Evolutionary conservation across 2,329 filamentous ascomycete genomes (phyloP).

Genomic region (Trichoderma polysporum): DNA sequence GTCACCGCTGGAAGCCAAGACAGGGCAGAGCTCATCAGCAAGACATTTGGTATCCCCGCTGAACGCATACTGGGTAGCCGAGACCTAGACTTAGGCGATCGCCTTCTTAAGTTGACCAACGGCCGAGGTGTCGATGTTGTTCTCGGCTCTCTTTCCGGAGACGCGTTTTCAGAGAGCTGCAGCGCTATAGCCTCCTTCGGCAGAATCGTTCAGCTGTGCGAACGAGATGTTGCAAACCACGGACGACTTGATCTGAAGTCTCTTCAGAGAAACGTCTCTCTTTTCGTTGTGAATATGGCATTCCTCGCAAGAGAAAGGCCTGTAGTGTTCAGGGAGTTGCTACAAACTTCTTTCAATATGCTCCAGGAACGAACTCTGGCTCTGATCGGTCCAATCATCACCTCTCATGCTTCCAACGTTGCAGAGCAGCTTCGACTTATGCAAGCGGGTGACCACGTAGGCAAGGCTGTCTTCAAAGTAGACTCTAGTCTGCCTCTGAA

Average conservation of each 20-base stretch:
- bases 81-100: constrained; percentile 27
- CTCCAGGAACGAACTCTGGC: background rate
- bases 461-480: constrained; percentile 9
- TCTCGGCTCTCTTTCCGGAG: constrained; percentile 31
- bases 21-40: constrained; percentile 30
- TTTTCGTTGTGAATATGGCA: constrained; percentile 14
- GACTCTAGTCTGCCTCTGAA: constrained; percentile 15
- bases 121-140: constrained; percentile 31
- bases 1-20: constrained; percentile 30
- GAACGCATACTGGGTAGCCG: constrained; percentile 32
- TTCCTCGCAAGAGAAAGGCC: constrained; percentile 16
- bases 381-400: constrained; percentile 3
- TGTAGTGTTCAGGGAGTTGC: background rate
- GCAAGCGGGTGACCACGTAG: constrained; percentile 7
- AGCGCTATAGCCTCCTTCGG: constrained; percentile 13
- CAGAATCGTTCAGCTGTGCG: constrained; percentile 13
- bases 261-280: constrained; percentile 10
- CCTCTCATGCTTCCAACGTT: constrained; percentile 4
- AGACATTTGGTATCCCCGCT: constrained; percentile 29
- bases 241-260: constrained; percentile 4
- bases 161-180: constrained; percentile 6
- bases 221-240: constrained; percentile 9
- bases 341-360: constrained; percentile 11
- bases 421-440: constrained; percentile 13
- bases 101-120: constrained; percentile 26